These are phyloP conservation scores for Elasticomyces elasticus DNA, from an alignment of 495 filamentous ascomycete species.

Conservation along the genomic window DNA sequence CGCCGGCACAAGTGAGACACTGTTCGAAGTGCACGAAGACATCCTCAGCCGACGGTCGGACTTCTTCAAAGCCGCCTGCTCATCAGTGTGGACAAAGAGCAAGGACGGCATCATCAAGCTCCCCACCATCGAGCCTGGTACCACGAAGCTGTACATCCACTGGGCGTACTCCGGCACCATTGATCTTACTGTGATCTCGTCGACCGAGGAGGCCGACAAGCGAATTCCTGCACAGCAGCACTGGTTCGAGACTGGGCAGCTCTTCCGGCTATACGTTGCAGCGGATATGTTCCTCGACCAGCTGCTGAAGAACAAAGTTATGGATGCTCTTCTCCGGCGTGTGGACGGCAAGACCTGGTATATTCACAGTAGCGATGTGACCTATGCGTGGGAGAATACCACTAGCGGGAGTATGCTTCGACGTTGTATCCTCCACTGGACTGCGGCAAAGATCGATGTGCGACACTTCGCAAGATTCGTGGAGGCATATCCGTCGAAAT, in stretches of 20 bases:
- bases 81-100: neutral
- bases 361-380: neutral
- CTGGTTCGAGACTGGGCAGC: neutral
- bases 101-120: neutral
- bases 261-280: neutral
- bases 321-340: neutral
- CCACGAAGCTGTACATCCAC: neutral
- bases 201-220: too few relatives aligned
- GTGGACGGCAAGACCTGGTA: neutral
- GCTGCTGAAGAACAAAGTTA: neutral
- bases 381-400: neutral
- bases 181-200: neutral
- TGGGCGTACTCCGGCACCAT: neutral
- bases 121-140: neutral
- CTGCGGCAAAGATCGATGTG: neutral
- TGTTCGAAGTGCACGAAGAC: neutral
- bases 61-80: constrained; percentile 2
- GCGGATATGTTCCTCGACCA: neutral
- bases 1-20: neutral
- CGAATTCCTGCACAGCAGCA: too few relatives aligned
- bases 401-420: neutral
- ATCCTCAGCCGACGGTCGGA: neutral
- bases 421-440: neutral
- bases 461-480: neutral
- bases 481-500: neutral